Base-by-base conservation (phyloP, 176 grass and related monocot species). In the Phoenix roebelenii region DNA sequence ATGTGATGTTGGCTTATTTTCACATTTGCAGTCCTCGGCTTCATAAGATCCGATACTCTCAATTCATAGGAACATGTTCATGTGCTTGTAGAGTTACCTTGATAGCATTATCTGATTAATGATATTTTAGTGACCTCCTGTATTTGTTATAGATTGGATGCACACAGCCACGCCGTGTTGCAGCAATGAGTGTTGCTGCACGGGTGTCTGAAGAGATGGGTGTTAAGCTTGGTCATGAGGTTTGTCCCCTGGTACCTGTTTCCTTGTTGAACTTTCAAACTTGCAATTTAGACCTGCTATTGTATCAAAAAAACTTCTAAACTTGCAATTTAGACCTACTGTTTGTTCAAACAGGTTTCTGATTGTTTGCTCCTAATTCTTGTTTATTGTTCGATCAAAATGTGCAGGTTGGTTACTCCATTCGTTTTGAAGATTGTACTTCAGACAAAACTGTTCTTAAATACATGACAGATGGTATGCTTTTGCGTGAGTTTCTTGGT, bases 381-480 rank as follows among this genome's bases (percentile, higher is more conserved):
- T 30, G 19, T 62, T 66, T 71, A 44, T 61, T 65, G 35, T 60
- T 49, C 72, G 20, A 52, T 78, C 14, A 51, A 26, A 77, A 44
- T 59, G 22, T 63, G 59, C 75, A 96, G 92, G 87, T 97, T 54
- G 92, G 92, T 50, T 97, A 97, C 70, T 96, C 92, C 49, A 97
- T 97, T 76, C 80, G 92, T 29, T 97, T 97, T 78, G 92, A 97
- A 69, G 92, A 97, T 81, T 97, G 92, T 59, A 97, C 87, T 17
- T 97, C 92, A 25, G 92, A 97, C 10, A 97, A 97, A 61, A 97
- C 92, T 70, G 52, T 97, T n/a, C 60, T 97, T 20, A 90, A 91
- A 62, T 97, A 97, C 64, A 97, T 97, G 92, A 97, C 92, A 49
- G 92, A 97, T 54, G 87, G 92, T 23, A 97, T 97, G 92, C 78